These are phyloP conservation scores for Pachysandra terminalis DNA, from an alignment of 164 flowering plant species.

Conservation along the genomic window DNA sequence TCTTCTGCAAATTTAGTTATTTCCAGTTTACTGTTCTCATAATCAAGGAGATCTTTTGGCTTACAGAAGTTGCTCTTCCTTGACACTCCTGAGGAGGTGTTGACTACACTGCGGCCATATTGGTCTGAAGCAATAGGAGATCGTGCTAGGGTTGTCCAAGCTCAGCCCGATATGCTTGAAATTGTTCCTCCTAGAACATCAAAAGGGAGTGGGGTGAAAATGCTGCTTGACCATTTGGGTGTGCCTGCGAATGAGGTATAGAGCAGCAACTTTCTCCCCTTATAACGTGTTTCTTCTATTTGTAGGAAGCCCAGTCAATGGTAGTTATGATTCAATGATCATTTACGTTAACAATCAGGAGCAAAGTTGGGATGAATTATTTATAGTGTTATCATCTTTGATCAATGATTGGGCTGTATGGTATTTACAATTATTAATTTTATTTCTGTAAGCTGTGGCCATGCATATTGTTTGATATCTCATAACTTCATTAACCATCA, in stretches of 20 bases:
- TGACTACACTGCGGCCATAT: slow-evolving; percentile 64
- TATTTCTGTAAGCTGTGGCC: neutral
- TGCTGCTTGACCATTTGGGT: slow-evolving; percentile 87
- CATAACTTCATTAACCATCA: no score
- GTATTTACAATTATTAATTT: no score
- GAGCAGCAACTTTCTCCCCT: neutral
- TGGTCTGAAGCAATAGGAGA: slow-evolving; percentile 76
- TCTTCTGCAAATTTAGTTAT: neutral
- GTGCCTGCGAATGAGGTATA: slow-evolving; percentile 65
- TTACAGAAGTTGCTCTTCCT: slow-evolving; percentile 81
- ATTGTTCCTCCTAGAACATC: slow-evolving; percentile 78
- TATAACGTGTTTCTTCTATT: neutral
- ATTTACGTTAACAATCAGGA: no score
- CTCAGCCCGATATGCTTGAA: slow-evolving; percentile 85
- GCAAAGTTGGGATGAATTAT: neutral
- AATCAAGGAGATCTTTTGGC: slow-evolving; percentile 7
- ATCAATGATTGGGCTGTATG: neutral
- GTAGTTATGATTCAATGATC: no score
- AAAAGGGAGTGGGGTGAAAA: slow-evolving; percentile 81
- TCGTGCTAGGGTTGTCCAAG: slow-evolving; percentile 80
- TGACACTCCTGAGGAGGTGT: slow-evolving; percentile 69
- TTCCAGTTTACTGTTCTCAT: neutral
- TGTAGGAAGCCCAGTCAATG: neutral
- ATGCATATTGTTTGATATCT: neutral
- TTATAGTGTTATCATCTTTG: neutral